Conservation (phyloP, 2,329 filamentous ascomycete genomes). For the Lizonia empirigonia region DNA sequence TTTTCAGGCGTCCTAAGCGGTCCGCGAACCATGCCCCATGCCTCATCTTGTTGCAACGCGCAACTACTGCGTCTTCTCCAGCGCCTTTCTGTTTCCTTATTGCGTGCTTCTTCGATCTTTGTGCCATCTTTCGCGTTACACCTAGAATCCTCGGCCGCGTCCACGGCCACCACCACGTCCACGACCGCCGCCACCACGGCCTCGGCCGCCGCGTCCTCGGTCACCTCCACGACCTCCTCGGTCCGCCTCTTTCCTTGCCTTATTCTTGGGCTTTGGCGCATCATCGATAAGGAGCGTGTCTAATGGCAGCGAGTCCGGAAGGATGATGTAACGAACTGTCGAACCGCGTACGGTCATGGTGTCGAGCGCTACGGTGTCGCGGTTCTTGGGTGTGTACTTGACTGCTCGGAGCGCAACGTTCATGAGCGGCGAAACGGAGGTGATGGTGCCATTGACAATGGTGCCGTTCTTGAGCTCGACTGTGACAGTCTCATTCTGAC, state of each 20-base stretch:
- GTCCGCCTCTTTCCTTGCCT: constrained; percentile 87
- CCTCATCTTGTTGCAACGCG: constrained; percentile 2
- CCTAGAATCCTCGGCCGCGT: constrained; percentile 47
- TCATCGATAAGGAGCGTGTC: constrained; percentile 97
- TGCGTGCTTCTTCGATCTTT: constrained; percentile 4
- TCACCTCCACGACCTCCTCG: constrained; percentile 56
- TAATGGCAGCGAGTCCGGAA: constrained; percentile 91
- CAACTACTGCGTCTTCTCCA: constrained; percentile 4
- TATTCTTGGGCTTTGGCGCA: constrained; percentile 98
- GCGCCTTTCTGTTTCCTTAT: constrained; percentile 8
- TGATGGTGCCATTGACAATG: constrained; percentile 95
- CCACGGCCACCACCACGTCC: constrained; percentile 52
- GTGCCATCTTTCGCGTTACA: background rate
- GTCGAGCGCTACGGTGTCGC: constrained; percentile 86
- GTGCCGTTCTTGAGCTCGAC: constrained; percentile 99
- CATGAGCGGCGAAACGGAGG: constrained; percentile 96
- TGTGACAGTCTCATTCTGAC: constrained; percentile 96
- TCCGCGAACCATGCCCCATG: constrained; percentile 23
- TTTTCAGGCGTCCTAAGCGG: constrained; percentile 23
- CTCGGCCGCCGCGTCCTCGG: constrained; percentile 57
- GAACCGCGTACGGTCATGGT: constrained; percentile 96
- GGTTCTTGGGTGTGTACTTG: constrained; percentile 91
- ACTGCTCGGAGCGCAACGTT: constrained; percentile 95
- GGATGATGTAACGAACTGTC: constrained; percentile 94
- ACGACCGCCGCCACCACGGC: constrained; percentile 41